Percentiles rank a stretch among this genome's conserved stretches.
Evolutionary conservation across 257 asterid genomes (phyloP).

Genomic region (Galeopsis tetrahit): DNA sequence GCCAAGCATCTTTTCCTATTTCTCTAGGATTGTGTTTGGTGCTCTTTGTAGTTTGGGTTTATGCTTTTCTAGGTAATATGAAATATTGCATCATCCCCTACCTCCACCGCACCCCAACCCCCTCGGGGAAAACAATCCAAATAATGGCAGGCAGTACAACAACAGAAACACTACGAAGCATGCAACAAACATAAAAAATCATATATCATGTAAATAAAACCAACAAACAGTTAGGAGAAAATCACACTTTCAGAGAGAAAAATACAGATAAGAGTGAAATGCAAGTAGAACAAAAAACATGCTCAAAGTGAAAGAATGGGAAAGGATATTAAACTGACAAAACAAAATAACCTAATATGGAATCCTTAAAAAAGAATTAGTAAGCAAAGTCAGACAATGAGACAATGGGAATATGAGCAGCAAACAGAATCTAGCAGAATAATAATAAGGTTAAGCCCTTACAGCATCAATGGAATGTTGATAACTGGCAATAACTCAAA

Average conservation of each 20-base stretch:
- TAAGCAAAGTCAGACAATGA: constrained; percentile 17
- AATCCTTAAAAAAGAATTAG: background rate
- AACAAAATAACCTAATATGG: constrained; percentile 10
- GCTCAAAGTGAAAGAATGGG: background rate
- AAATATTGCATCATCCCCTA: background rate
- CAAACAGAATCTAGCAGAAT: background rate
- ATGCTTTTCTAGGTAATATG: background rate
- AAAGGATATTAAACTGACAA: constrained; percentile 8
- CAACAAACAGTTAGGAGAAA: background rate
- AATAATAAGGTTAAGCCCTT: constrained; percentile 18
- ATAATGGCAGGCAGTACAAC: background rate
- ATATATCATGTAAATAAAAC: background rate
- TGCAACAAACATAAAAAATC: constrained; percentile 4
- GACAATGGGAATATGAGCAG: constrained; percentile 1
- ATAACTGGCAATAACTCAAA: constrained; percentile 6
- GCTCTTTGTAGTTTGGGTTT: background rate
- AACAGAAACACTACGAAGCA: background rate
- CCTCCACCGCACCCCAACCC: background rate
- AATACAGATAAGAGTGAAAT: background rate
- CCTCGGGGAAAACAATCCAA: background rate
- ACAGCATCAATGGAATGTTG: constrained; percentile 5
- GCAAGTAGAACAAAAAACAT: background rate
- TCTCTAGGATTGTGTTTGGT: background rate
- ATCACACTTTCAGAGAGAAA: background rate
- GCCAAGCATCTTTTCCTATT: background rate